Evolutionary conservation across 768 basidiomycete genomes (phyloP).

Genomic region (Arthromyces matolae): DNA sequence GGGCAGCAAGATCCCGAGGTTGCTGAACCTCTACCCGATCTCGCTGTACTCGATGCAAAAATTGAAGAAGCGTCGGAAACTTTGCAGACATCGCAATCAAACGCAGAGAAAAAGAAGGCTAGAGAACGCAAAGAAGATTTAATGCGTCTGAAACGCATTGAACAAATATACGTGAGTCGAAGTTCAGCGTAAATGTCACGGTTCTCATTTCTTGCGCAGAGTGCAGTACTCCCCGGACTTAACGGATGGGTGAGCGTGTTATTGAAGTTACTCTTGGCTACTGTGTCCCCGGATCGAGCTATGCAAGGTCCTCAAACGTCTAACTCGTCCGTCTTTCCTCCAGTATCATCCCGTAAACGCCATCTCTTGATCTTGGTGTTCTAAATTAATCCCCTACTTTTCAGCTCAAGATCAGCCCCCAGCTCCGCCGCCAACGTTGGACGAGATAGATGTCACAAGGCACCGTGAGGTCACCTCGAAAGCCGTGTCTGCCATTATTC

Average conservation of each 20-base stretch:
- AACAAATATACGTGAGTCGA: conserved; percentile 87
- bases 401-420: conserved; percentile 61
- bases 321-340: conserved; percentile 67
- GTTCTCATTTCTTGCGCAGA: conserved; percentile 40
- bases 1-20: conserved; percentile 50
- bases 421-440: conserved; percentile 68
- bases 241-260: conserved; percentile 92
- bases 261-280: conserved; percentile 87
- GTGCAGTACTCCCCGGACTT: conserved; percentile 75
- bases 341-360: conserved; percentile 60
- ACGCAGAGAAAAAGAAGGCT: conserved; percentile 54
- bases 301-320: conserved; percentile 63
- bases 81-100: conserved; percentile 46
- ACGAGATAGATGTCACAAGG: conserved; percentile 89
- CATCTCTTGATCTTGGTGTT: background rate
- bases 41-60: conserved; percentile 68
- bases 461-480: conserved; percentile 98
- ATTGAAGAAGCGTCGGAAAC: conserved; percentile 62
- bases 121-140: conserved; percentile 75
- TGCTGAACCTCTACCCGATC: conserved; percentile 65
- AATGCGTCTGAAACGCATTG: conserved; percentile 83
- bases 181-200: background rate
- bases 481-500: conserved; percentile 90
- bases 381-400: conserved; percentile 4
- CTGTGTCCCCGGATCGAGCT: conserved; percentile 78